Base-by-base conservation (phyloP, 2,329 filamentous ascomycete genomes). In the Trichocomaceae sp. region DNA sequence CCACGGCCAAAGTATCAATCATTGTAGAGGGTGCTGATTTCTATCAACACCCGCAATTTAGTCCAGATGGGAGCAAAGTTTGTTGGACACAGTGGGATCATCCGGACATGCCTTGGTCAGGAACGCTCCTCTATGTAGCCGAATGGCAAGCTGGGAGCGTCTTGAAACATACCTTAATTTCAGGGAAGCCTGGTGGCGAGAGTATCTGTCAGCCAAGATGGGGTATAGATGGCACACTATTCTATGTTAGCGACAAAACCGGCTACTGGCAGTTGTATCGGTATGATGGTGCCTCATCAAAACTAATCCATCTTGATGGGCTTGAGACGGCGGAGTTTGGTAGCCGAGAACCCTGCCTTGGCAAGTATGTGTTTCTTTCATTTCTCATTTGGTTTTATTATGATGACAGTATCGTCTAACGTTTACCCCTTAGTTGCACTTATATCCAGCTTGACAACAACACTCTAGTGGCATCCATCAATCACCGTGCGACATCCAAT, bases 31-130 rank as follows among this genome's bases (percentile, higher is more conserved):
- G 74, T 0, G 74, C 77, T 3, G 79, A 82, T 60, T 82, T 82
- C 51, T 82, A 81, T 61, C 75, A 72, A 29, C 72, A 75, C 20
- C 79, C 80, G 0, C 72, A 72, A 19, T 81, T 77, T 59, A 78
- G 72, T 55, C 70, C 66, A 1, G 73, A 79, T 57, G 77, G 77
- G 1, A 69, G 62, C 5, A 72, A 70, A 48, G 59, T 81, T 22
- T 71, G 67, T n/a, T 82, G 79, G 79, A 68, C 79, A 13, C 74
- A 82, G 56, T 83, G 79, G 79, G 67, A 77, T n/a, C 77, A 81
- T 58, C 79, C 79, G 0, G 71, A 78, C 48, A 73, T 82, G 66
- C 77, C 78, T 0, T 82, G 79, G 68, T 74, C 74, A 1, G 73
- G 73, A 1, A 73, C 73, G 2, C 70, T 75, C 52, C 62, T 82